A percentile compares a stretch with the other conserved stretches of the same genome.
phyloP scores from a whole-genome alignment of 345 rosid genomes.

The Anacardium occidentale region DNA sequence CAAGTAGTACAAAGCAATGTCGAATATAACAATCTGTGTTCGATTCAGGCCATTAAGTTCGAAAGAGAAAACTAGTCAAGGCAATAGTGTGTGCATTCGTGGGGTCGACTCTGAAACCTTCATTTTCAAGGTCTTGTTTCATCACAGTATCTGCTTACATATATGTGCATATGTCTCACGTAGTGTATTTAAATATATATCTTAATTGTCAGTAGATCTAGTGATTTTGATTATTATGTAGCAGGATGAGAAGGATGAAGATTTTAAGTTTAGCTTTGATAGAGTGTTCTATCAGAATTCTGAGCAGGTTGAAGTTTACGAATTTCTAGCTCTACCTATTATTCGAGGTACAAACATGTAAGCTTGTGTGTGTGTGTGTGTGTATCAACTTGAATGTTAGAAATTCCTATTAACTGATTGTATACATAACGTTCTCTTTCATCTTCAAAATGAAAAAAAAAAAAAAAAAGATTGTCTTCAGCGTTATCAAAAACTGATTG shows the following conservation, averaged over 20 bases:
- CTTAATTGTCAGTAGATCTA: neutral
- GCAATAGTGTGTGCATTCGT: constrained; percentile 51
- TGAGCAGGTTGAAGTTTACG: constrained; percentile 56
- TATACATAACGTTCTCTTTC: neutral
- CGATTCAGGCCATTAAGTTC: constrained; percentile 79
- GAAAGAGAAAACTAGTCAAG: constrained; percentile 52
- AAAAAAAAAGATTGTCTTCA: neutral
- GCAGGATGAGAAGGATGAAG: constrained; percentile 75
- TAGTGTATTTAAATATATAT: no score
- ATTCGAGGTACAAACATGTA: constrained; percentile 48
- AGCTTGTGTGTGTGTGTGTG: neutral
- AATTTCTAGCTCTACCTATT: constrained; percentile 69
- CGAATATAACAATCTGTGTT: constrained; percentile 69
- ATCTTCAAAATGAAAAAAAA: neutral
- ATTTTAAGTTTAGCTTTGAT: constrained; percentile 57
- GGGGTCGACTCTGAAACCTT: constrained; percentile 54
- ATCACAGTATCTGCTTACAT: neutral
- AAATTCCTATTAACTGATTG: constrained; percentile 6
- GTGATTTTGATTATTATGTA: constrained; percentile 3
- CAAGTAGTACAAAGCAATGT: constrained; percentile 23
- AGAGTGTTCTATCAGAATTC: constrained; percentile 60
- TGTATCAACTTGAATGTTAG: neutral
- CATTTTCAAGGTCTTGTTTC: constrained; percentile 51
- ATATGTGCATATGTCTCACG: neutral
- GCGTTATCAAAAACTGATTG: no score